A percentile compares a stretch with the other conserved stretches of the same genome.
Evolutionary conservation across 768 basidiomycete species (phyloP).

Genomic region (Russula sp.): DNA sequence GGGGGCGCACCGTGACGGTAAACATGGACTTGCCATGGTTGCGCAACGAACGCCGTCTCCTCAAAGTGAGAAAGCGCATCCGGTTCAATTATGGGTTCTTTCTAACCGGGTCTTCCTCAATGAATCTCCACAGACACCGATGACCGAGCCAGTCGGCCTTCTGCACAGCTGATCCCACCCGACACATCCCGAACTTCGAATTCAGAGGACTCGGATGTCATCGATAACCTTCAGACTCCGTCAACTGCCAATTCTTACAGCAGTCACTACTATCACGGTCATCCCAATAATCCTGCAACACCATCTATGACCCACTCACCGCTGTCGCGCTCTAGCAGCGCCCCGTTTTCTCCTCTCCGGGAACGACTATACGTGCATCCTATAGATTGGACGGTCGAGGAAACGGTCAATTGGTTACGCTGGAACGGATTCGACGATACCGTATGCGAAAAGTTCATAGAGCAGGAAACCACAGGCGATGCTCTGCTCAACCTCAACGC

Average conservation of each 20-base stretch:
- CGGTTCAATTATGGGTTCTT: conserved; percentile 30
- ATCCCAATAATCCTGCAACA: conserved; percentile 5
- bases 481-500: conserved; percentile 92
- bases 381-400: conserved; percentile 79
- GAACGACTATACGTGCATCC: conserved; percentile 43
- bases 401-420: conserved; percentile 87
- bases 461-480: conserved; percentile 99
- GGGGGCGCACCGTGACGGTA: conserved; percentile 32
- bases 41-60: conserved; percentile 32
- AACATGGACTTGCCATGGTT: conserved; percentile 30
- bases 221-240: conserved; percentile 33
- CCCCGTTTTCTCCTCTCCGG: conserved; percentile 33
- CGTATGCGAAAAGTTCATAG: conserved; percentile 83
- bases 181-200: not conserved
- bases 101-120: conserved; percentile 30
- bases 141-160: not conserved
- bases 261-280: conserved; percentile 30
- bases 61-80: not conserved
- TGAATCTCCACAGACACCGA: not conserved
- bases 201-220: conserved; percentile 30
- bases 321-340: not conserved
- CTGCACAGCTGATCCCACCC: conserved; percentile 11
- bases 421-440: conserved; percentile 79
- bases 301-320: conserved; percentile 19
- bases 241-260: conserved; percentile 34